Evolutionary conservation across 1,139 yeast species (phyloP).

Genomic region (Saccharomyces uvarum): DNA sequence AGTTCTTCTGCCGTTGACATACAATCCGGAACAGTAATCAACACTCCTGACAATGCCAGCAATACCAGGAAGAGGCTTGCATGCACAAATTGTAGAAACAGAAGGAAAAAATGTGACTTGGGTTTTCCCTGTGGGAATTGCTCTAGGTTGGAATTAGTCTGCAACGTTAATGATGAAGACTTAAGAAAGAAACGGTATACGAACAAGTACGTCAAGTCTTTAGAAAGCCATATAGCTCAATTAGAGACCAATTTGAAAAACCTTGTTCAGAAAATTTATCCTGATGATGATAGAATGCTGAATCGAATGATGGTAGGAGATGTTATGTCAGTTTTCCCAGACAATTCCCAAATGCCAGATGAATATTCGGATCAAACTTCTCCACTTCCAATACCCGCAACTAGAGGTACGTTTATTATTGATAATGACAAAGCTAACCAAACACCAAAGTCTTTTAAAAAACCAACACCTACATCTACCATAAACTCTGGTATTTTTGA

Average conservation of each 20-base stretch:
- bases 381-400: background rate
- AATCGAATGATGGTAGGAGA: constrained; percentile 21
- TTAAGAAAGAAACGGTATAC: constrained; percentile 48
- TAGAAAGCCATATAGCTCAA: constrained; percentile 30
- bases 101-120: constrained; percentile 44
- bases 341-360: background rate
- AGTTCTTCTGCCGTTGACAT: background rate
- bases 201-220: constrained; percentile 40
- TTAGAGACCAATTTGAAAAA: constrained; percentile 25
- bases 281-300: constrained; percentile 13
- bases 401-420: constrained; percentile 1
- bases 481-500: background rate
- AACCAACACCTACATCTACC: background rate
- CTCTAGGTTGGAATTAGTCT: constrained; percentile 38
- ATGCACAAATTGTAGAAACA: constrained; percentile 30
- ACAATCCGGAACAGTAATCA: background rate
- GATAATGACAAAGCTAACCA: background rate
- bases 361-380: background rate
- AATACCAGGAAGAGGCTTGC: constrained; percentile 24
- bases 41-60: background rate
- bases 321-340: constrained; percentile 11
- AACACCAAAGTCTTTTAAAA: background rate
- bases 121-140: constrained; percentile 48
- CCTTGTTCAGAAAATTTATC: constrained; percentile 18
- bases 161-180: constrained; percentile 45